A percentile compares a stretch with the other conserved stretches of the same genome.
phyloP scores from a whole-genome alignment of 305 asterid genomes.

The Solanum hybrid region DNA sequence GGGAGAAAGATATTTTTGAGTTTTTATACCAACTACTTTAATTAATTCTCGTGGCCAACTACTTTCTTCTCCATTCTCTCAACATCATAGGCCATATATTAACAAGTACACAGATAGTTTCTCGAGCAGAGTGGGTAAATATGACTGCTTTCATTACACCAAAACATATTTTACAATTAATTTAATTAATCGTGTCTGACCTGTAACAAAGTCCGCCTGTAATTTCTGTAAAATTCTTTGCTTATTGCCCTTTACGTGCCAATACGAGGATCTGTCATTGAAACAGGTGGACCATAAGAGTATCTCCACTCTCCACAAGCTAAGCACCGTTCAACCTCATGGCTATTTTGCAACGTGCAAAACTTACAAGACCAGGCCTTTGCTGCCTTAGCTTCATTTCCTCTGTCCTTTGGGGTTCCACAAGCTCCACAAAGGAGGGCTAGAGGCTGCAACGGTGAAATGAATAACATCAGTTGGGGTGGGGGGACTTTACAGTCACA shows the following conservation, averaged over 20 bases:
- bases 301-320: constrained; percentile 89
- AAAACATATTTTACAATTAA: not conserved
- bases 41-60: not conserved
- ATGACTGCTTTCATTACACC: not conserved
- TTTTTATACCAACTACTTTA: not conserved
- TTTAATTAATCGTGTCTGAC: not conserved
- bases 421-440: constrained; percentile 57
- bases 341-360: constrained; percentile 55
- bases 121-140: not conserved
- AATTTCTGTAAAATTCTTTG: not conserved
- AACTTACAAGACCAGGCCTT: constrained; percentile 66
- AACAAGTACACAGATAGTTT: not conserved
- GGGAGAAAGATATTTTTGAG: not conserved
- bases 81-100: not conserved
- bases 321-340: constrained; percentile 43
- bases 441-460: constrained; percentile 29
- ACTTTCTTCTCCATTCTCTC: not conserved
- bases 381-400: constrained; percentile 23
- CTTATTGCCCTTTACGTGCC: not conserved
- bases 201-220: not conserved
- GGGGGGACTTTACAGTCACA: not conserved
- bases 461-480: not conserved
- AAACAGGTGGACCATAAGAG: constrained; percentile 62
- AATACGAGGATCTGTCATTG: constrained; percentile 22
- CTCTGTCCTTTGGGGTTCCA: constrained; percentile 35